These are phyloP conservation scores for Rubroboletus satanas DNA, from an alignment of 768 basidiomycete species.

Conservation along the genomic window DNA sequence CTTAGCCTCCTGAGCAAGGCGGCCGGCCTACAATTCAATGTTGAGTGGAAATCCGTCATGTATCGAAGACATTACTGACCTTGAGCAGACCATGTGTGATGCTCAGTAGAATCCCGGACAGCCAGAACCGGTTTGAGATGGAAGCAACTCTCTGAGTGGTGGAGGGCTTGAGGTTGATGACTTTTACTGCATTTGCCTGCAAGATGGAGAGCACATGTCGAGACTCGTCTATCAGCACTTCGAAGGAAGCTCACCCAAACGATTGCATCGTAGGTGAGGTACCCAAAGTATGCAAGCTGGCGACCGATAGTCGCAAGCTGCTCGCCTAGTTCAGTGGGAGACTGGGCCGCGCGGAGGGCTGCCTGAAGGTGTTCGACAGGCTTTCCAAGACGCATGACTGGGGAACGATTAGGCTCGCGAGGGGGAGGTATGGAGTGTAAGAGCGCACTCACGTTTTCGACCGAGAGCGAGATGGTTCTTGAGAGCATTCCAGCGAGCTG, in stretches of 20 bases:
- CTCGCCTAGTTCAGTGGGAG: slow-evolving; percentile 56
- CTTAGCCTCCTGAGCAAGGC: slow-evolving; percentile 59
- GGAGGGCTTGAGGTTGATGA: slow-evolving; percentile 57
- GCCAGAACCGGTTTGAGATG: slow-evolving; percentile 80
- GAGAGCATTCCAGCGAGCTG: slow-evolving; percentile 75
- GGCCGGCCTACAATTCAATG: slow-evolving; percentile 42
- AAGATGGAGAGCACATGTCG: not conserved
- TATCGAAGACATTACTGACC: slow-evolving; percentile 33
- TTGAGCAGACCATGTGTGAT: slow-evolving; percentile 67
- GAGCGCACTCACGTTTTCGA: slow-evolving; percentile 62
- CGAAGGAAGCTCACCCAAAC: slow-evolving; percentile 64
- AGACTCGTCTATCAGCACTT: not conserved
- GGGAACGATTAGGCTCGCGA: not conserved
- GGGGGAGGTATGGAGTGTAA: not conserved
- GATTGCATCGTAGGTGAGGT: slow-evolving; percentile 76
- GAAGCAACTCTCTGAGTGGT: slow-evolving; percentile 58
- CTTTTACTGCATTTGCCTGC: slow-evolving; percentile 65
- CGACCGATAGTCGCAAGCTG: slow-evolving; percentile 75
- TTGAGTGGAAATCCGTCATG: not conserved
- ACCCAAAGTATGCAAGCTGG: slow-evolving; percentile 87
- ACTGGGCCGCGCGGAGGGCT: slow-evolving; percentile 66
- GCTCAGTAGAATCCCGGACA: slow-evolving; percentile 81
- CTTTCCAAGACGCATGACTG: slow-evolving; percentile 92
- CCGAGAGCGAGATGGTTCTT: slow-evolving; percentile 82
- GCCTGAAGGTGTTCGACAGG: slow-evolving; percentile 92